These are phyloP conservation scores for Boletus reticuloceps DNA, from an alignment of 768 basidiomycete genomes.

Conservation along the genomic window DNA sequence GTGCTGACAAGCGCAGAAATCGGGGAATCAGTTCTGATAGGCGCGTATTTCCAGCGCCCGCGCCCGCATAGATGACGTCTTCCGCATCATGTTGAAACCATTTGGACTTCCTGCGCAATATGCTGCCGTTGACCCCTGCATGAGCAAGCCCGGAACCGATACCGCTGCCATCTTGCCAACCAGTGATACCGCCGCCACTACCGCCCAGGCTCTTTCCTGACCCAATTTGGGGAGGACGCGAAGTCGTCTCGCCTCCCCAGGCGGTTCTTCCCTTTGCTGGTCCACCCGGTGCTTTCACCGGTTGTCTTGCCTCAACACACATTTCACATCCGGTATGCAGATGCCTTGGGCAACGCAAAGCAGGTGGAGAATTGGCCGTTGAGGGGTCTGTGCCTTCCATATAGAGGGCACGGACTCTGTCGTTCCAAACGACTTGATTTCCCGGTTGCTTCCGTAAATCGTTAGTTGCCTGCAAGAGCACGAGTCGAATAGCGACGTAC, in stretches of 20 bases:
- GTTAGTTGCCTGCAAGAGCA: not conserved
- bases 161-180: constrained; percentile 74
- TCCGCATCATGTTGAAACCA: constrained; percentile 25
- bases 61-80: constrained; percentile 20
- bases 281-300: constrained; percentile 25
- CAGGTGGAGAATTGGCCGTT: constrained; percentile 59
- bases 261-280: constrained; percentile 21
- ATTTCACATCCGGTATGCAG: constrained; percentile 73
- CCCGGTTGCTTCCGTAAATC: constrained; percentile 4
- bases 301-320: constrained; percentile 61
- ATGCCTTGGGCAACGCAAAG: constrained; percentile 69
- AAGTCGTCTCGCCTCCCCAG: constrained; percentile 27
- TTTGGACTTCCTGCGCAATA: constrained; percentile 49
- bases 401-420: constrained; percentile 52
- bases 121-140: constrained; percentile 54
- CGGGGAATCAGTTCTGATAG: constrained; percentile 63
- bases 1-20: constrained; percentile 74
- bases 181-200: constrained; percentile 52
- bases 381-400: constrained; percentile 59
- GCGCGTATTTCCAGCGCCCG: constrained; percentile 60
- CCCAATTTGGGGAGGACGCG: constrained; percentile 20
- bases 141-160: constrained; percentile 68
- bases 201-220: constrained; percentile 27
- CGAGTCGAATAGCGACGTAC: constrained; percentile 4
- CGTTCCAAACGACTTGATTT: constrained; percentile 27